phyloP scores from a whole-genome alignment of 129 eudicot genomes.

The Glebionis coronaria region DNA sequence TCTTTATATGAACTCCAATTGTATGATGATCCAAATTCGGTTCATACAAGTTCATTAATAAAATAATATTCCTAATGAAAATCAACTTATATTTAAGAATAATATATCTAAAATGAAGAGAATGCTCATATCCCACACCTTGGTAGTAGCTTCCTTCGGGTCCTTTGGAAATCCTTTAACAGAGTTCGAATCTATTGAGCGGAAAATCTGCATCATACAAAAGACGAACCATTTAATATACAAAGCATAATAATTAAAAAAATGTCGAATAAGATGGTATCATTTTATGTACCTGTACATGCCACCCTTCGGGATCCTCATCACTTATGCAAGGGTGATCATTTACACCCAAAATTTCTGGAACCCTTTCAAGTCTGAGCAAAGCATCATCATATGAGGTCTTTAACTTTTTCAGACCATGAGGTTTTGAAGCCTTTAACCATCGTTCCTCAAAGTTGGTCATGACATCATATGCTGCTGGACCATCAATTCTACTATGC shows the following conservation, averaged over 20 bases:
- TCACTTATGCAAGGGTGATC: conserved; percentile 18
- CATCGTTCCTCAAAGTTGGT: conserved; percentile 85
- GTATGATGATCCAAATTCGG: conserved; percentile 90
- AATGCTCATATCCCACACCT: conserved; percentile 35
- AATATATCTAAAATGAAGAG: too few relatives aligned
- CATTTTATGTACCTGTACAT: conserved; percentile 16
- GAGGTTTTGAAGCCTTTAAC: conserved; percentile 85
- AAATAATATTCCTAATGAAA: background rate
- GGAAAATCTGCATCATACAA: conserved; percentile 53
- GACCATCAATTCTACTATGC: conserved; percentile 88
- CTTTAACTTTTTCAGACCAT: conserved; percentile 63
- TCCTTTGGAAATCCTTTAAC: conserved; percentile 91
- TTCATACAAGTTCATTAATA: background rate
- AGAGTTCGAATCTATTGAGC: conserved; percentile 87
- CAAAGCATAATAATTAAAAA: background rate
- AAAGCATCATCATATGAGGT: conserved; percentile 29
- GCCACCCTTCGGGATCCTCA: conserved; percentile 27
- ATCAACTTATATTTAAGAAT: conserved; percentile 3
- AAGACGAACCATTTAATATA: conserved; percentile 5
- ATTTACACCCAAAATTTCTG: conserved; percentile 23
- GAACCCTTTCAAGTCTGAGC: conserved; percentile 26
- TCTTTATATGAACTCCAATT: conserved; percentile 70
- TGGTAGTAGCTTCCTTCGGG: conserved; percentile 54
- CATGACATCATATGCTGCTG: conserved; percentile 89
- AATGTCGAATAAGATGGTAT: conserved; percentile 1